Percentiles rank a stretch among this genome's conserved stretches.
These are phyloP conservation scores for Neonectria coccinea DNA, from an alignment of 2,329 filamentous ascomycete genomes.

Conservation along the genomic window DNA sequence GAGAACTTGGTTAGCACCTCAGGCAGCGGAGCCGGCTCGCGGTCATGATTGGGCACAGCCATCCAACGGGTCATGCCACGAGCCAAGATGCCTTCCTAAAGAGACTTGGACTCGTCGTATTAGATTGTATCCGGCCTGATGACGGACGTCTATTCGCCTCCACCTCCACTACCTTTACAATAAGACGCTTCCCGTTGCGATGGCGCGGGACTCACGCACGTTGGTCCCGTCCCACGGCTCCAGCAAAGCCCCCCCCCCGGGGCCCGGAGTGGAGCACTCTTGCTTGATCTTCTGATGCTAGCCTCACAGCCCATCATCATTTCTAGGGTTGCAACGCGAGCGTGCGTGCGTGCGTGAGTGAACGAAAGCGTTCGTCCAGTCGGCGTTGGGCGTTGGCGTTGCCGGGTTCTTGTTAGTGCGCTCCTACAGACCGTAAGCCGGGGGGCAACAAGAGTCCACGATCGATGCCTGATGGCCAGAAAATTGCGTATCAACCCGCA, in stretches of 20 bases:
- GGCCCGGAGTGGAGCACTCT: background rate
- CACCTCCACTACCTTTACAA: background rate
- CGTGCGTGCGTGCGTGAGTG: background rate
- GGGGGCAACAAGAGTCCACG: too few relatives aligned
- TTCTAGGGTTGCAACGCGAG: background rate
- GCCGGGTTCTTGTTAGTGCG: background rate
- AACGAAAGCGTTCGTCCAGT: background rate
- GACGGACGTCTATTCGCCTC: too few relatives aligned
- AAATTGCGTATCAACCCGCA: too few relatives aligned
- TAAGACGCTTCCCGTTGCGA: background rate
- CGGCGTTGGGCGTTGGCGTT: background rate
- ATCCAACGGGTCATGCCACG: slow-evolving; percentile 37
- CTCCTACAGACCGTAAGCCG: background rate
- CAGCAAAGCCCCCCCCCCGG: background rate
- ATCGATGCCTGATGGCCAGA: background rate
- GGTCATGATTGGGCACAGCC: slow-evolving; percentile 32
- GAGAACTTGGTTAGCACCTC: slow-evolving; percentile 30
- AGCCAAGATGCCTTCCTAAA: slow-evolving; percentile 32
- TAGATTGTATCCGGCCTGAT: background rate
- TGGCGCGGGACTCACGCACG: slow-evolving; percentile 15
- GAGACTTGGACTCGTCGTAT: slow-evolving; percentile 6
- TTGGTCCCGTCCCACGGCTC: slow-evolving; percentile 25
- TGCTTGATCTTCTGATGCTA: background rate
- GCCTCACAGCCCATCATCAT: slow-evolving; percentile 1
- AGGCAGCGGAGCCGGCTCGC: slow-evolving; percentile 34